phyloP scores from a whole-genome alignment of 208 protist species.

The Leishmania major region DNA sequence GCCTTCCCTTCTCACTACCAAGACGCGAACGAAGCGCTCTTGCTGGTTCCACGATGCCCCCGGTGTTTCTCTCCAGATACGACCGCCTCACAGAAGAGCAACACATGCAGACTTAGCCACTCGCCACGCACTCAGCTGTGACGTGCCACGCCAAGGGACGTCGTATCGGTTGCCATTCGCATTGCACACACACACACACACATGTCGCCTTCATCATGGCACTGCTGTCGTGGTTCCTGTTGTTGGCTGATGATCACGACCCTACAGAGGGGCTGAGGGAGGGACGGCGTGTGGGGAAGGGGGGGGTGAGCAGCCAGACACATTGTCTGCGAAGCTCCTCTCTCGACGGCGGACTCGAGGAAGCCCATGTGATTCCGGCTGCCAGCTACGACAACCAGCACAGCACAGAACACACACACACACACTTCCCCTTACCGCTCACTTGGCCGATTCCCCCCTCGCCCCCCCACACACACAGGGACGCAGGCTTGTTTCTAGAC shows the following conservation, averaged over 20 bases:
- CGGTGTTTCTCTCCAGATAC: no score
- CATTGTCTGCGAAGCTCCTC: neutral
- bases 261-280: neutral
- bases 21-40: neutral
- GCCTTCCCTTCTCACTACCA: neutral
- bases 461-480: no score
- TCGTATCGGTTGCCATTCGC: no score
- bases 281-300: neutral
- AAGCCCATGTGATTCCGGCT: neutral
- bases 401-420: neutral
- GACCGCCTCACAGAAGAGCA: no score
- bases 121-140: no score
- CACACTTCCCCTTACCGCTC: no score
- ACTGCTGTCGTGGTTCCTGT: neutral
- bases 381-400: neutral
- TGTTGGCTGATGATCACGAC: neutral
- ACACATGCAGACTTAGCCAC: neutral
- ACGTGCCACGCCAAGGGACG: neutral
- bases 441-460: no score
- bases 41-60: neutral
- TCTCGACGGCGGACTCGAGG: neutral
- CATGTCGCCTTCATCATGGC: neutral
- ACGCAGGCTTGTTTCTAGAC: neutral
- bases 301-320: neutral
- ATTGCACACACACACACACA: neutral